These are phyloP conservation scores for Alternaria atra DNA, from an alignment of 2,329 filamentous ascomycete genomes.

Conservation along the genomic window DNA sequence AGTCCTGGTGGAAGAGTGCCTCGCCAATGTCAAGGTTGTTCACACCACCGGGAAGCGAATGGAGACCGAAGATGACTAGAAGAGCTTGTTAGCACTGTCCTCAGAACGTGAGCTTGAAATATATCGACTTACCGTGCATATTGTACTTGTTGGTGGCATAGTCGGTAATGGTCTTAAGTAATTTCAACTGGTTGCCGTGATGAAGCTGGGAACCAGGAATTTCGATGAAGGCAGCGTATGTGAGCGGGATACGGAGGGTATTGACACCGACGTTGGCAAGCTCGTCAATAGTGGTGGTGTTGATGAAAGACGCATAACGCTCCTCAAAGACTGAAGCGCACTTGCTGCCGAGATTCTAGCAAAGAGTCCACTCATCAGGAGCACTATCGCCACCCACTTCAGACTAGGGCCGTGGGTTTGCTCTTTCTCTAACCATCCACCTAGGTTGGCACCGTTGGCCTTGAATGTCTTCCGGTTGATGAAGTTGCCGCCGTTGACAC, in stretches of 20 bases:
- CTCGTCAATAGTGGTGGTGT: conserved; percentile 42
- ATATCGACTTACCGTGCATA: conserved; percentile 38
- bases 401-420: conserved; percentile 30
- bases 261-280: conserved; percentile 45
- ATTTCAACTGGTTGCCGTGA: conserved; percentile 41
- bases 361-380: conserved; percentile 50
- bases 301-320: conserved; percentile 44
- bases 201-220: conserved; percentile 48
- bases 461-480: conserved; percentile 30
- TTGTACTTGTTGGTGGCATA: conserved; percentile 50
- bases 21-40: conserved; percentile 35
- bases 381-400: conserved; percentile 15
- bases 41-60: conserved; percentile 46
- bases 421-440: conserved; percentile 48
- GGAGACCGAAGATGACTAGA: conserved; percentile 42
- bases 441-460: conserved; percentile 38
- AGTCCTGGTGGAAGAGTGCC: conserved; percentile 36
- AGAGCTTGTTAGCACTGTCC: background rate
- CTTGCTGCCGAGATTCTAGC: conserved; percentile 38
- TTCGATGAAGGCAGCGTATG: conserved; percentile 50
- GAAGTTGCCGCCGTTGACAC: background rate
- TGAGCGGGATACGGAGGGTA: conserved; percentile 49
- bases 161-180: conserved; percentile 41
- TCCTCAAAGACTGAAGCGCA: conserved; percentile 43
- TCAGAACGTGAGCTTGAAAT: background rate